These are phyloP conservation scores for Candida parachauliodes DNA, from an alignment of 805 yeast species.

Conservation along the genomic window DNA sequence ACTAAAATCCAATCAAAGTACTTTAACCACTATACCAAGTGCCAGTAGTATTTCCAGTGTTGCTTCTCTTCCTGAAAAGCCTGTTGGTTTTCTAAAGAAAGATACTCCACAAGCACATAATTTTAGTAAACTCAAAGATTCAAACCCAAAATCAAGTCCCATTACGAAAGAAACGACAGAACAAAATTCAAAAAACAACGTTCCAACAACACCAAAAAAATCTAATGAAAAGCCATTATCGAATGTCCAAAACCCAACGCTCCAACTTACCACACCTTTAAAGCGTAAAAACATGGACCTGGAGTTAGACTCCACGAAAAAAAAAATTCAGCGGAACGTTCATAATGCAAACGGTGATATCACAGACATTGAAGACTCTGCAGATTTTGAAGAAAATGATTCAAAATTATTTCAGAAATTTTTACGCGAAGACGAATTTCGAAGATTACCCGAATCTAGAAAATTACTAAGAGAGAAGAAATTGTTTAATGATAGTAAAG, in stretches of 20 bases:
- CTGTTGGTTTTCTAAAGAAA: too few species aligned
- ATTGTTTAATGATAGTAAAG: background rate
- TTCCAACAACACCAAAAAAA: background rate
- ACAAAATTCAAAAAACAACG: background rate
- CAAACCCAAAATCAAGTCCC: background rate
- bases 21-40: background rate
- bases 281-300: constrained; percentile 12
- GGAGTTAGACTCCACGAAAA: background rate
- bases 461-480: background rate
- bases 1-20: background rate
- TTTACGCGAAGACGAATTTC: constrained; percentile 8
- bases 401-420: constrained; percentile 10
- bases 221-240: background rate
- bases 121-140: background rate
- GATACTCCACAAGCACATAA: background rate
- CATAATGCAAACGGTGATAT: constrained; percentile 21
- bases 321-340: background rate
- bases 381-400: constrained; percentile 11
- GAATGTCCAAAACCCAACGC: background rate
- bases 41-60: too few species aligned
- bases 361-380: constrained; percentile 16
- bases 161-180: background rate
- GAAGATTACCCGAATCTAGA: background rate
- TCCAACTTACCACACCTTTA: background rate
- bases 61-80: too few species aligned